Conservation (phyloP, 495 filamentous ascomycete species). For the Aspergillus biplanus region DNA sequence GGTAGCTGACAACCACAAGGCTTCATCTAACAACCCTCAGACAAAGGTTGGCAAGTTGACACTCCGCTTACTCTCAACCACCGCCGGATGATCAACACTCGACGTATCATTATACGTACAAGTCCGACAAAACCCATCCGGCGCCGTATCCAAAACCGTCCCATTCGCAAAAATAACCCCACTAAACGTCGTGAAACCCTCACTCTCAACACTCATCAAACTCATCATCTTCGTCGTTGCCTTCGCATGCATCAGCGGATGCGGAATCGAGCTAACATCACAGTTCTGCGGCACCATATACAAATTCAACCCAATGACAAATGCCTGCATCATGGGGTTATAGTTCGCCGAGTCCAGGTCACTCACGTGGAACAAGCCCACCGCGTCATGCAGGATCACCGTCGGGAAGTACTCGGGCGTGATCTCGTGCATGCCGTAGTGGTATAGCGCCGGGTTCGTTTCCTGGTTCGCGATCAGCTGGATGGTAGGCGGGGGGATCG, state of each 20-base stretch:
- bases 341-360: neutral
- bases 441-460: neutral
- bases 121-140: neutral
- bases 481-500: neutral
- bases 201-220: neutral
- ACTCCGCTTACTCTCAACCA: neutral
- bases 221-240: neutral
- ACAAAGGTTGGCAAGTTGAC: neutral
- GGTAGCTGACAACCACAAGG: too few species aligned
- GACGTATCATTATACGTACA: neutral
- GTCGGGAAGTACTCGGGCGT: neutral
- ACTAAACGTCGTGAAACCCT: neutral
- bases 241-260: neutral
- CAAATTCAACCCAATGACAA: neutral
- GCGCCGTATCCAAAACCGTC: neutral
- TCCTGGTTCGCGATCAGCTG: neutral
- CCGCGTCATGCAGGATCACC: neutral
- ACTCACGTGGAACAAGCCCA: neutral
- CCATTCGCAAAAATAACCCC: neutral
- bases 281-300: conserved; percentile 1
- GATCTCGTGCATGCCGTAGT: neutral
- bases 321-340: neutral
- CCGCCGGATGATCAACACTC: neutral
- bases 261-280: neutral
- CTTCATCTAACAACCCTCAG: neutral